phyloP scores from a whole-genome alignment of 805 yeast species.

The Lipomyces yamadae region DNA sequence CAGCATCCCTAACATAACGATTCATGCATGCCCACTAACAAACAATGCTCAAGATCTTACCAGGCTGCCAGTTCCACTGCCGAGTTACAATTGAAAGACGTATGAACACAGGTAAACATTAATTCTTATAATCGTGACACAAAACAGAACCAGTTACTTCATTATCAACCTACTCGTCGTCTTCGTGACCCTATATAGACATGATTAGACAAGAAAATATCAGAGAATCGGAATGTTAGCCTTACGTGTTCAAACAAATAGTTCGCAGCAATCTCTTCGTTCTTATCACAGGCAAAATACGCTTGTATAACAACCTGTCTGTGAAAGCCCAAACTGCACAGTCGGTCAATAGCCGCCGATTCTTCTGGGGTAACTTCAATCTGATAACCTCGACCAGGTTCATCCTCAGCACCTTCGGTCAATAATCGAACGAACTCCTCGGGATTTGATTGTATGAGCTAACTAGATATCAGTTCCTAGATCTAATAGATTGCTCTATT shows the following conservation, averaged over 20 bases:
- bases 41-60: neutral
- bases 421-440: slow-evolving; percentile 81
- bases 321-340: slow-evolving; percentile 92
- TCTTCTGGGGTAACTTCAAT: slow-evolving; percentile 78
- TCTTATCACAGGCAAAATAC: slow-evolving; percentile 96
- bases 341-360: slow-evolving; percentile 83
- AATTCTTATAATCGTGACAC: slow-evolving; percentile 1
- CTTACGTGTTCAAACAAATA: slow-evolving; percentile 63
- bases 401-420: slow-evolving; percentile 50
- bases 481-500: neutral
- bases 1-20: slow-evolving; percentile 4
- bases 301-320: slow-evolving; percentile 87
- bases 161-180: slow-evolving; percentile 27
- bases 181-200: slow-evolving; percentile 33
- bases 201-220: neutral
- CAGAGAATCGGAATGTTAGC: neutral
- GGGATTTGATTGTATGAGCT: slow-evolving; percentile 58
- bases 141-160: slow-evolving; percentile 1
- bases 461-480: neutral
- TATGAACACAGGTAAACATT: neutral
- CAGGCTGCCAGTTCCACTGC: neutral
- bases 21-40: slow-evolving; percentile 4
- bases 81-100: slow-evolving; percentile 1
- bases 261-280: slow-evolving; percentile 96
- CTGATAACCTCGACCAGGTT: slow-evolving; percentile 54